Evolutionary conservation across 2,329 filamentous ascomycete species (phyloP), one percentile per base, ranked within the genome.

Genomic region (Colletotrichum gigasporum): DNA sequence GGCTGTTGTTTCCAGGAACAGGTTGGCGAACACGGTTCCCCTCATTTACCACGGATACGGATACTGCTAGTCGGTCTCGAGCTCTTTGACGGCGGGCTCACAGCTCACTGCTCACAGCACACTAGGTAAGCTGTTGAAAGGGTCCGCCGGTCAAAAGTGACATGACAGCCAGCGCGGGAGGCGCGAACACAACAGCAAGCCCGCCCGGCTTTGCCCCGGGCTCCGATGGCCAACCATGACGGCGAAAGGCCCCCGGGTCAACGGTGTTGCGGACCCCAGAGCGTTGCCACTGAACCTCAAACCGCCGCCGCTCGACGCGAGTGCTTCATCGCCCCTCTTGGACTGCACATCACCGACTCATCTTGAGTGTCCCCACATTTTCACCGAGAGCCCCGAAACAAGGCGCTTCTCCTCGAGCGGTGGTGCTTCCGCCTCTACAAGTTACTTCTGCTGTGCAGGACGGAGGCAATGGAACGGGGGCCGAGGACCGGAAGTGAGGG

Each of bases 361-460:
- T 60, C 47, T 60, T 39, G 39, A 41, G n/a, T 10, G 20, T 47
- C 45, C 45, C 60, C 60, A 60, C 55, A 63, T 60, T 53, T 60
- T 16, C 55, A 37, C 55, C 60, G 60, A 63, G 55, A 45, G 37
- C 54, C 16, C 44, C 54, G 59, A 58, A 44, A 54, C 51, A 32
- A 28, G 37, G 37, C 26, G 51, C 51, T 20, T 24, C 37, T n/a
- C n/a, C 50, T 42, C 18, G 8, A 32, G 37, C 5, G 20, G 51
- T 34, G 24, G 51, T 24, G 50, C 35, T 39, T 39, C 35, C 35
- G 35, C 35, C 18, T 14, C 12, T 8, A 44, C 10, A n/a, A 34
- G 37, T 22, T 26, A 30, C n/a, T n/a, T n/a, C n/a, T n/a, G n/a
- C n/a, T n/a, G n/a, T n/a, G n/a, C n/a, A n/a, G n/a, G 12, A 44